Evolutionary conservation across 257 asterid species (phyloP).

Genomic region (Solanum bukasovii): DNA sequence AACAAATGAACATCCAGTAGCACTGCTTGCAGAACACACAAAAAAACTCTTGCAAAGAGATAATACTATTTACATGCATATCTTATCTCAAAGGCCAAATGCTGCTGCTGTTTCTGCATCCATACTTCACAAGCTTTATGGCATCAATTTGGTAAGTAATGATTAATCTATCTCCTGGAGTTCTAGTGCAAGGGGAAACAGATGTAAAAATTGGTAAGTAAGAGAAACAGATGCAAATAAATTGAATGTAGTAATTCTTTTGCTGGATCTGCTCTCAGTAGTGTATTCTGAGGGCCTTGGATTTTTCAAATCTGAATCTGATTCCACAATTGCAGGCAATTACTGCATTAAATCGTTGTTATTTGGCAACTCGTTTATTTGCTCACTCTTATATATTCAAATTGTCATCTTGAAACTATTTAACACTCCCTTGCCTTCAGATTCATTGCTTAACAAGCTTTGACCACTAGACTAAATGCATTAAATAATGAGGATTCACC

Average conservation of each 20-base stretch:
- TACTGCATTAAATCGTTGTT: not conserved
- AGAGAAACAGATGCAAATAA: not conserved
- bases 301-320: not conserved
- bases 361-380: not conserved
- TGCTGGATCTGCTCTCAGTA: not conserved
- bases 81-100: slow-evolving; percentile 52
- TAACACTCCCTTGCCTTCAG: not conserved
- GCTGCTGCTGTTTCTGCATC: slow-evolving; percentile 80
- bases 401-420: not conserved
- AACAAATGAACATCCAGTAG: slow-evolving; percentile 71
- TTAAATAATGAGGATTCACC: not conserved
- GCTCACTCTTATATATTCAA: not conserved
- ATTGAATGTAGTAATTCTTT: not conserved
- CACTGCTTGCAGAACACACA: slow-evolving; percentile 76
- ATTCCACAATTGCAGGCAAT: not conserved
- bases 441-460: not conserved
- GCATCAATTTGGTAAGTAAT: slow-evolving; percentile 61
- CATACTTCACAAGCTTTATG: slow-evolving; percentile 80
- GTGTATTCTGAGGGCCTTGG: not conserved
- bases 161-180: not conserved
- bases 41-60: slow-evolving; percentile 48
- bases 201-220: not conserved
- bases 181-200: not conserved
- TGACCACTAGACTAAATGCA: not conserved
- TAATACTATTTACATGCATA: slow-evolving; percentile 48